Percentiles rank a stretch among this genome's conserved stretches.
Conservation (phyloP, 2,329 filamentous ascomycete species). For the Gaeumannomyces sp. region DNA sequence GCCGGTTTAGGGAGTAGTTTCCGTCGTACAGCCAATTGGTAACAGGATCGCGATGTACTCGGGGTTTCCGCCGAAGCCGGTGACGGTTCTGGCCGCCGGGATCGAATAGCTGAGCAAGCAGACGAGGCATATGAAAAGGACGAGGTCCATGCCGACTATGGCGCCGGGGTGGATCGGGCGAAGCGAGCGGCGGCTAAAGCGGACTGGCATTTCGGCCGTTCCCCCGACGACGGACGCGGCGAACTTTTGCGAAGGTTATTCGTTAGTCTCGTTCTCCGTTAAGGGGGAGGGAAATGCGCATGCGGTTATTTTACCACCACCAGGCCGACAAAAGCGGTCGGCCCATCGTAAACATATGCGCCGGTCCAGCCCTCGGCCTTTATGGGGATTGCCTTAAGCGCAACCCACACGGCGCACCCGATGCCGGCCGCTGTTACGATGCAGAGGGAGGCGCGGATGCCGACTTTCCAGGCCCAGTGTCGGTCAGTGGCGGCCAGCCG, state of each 20-base stretch:
- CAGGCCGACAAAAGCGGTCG: neutral
- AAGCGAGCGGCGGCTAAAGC: slow-evolving; percentile 5
- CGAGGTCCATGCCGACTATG: slow-evolving; percentile 15
- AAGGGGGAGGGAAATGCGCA: too few species aligned
- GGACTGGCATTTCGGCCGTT: slow-evolving; percentile 7
- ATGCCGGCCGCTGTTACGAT: neutral
- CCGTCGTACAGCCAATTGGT: slow-evolving; percentile 10
- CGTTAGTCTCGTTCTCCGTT: neutral
- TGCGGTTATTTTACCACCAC: neutral
- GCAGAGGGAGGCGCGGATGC: neutral
- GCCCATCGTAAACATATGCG: neutral
- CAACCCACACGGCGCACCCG: slow-evolving; percentile 1
- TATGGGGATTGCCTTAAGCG: neutral
- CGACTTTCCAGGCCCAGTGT: slow-evolving; percentile 8
- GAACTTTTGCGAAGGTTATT: slow-evolving; percentile 1
- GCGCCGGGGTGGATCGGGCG: slow-evolving; percentile 14
- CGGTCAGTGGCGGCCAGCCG: neutral
- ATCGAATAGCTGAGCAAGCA: slow-evolving; percentile 3
- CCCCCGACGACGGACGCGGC: slow-evolving; percentile 13
- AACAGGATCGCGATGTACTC: slow-evolving; percentile 2
- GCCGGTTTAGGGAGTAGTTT: slow-evolving; percentile 5
- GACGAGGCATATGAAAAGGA: slow-evolving; percentile 15
- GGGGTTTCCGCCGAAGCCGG: neutral
- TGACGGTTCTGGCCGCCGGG: neutral
- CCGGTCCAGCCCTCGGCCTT: neutral